A percentile compares a stretch with the other conserved stretches of the same genome.
Conservation (phyloP, 164 flowering plant genomes). For the Vitis riparia region DNA sequence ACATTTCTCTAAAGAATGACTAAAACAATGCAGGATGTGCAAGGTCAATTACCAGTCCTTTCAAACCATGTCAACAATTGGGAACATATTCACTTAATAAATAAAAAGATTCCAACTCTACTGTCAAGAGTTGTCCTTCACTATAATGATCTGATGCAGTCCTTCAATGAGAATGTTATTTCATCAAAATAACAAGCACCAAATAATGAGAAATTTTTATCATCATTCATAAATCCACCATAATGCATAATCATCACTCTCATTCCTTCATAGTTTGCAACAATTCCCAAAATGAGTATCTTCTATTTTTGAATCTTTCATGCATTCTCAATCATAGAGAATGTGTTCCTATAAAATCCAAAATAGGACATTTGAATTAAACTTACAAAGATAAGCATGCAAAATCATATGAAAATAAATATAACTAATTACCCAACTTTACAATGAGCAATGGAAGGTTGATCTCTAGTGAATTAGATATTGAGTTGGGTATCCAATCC, state of each 20-base stretch:
- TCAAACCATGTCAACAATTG: slow-evolving; percentile 96
- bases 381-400: neutral
- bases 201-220: neutral
- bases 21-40: neutral
- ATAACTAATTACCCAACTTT: slow-evolving; percentile 25
- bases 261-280: neutral
- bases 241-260: neutral
- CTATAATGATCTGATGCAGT: slow-evolving; percentile 67
- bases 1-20: neutral
- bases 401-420: neutral
- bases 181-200: neutral
- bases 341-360: slow-evolving; percentile 53
- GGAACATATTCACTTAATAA: slow-evolving; percentile 78
- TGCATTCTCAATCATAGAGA: slow-evolving; percentile 76
- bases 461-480: slow-evolving; percentile 87
- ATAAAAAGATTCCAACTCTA: slow-evolving; percentile 84
- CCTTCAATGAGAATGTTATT: slow-evolving; percentile 13
- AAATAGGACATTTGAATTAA: neutral
- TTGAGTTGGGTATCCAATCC: slow-evolving; percentile 59
- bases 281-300: slow-evolving; percentile 35
- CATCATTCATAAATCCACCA: too few relatives aligned
- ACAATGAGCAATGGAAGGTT: slow-evolving; percentile 86
- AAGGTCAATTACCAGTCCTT: slow-evolving; percentile 61
- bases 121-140: slow-evolving; percentile 90
- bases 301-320: slow-evolving; percentile 72